phyloP scores from a whole-genome alignment of 1,139 yeast genomes.

The Chernovozyma aurita region DNA sequence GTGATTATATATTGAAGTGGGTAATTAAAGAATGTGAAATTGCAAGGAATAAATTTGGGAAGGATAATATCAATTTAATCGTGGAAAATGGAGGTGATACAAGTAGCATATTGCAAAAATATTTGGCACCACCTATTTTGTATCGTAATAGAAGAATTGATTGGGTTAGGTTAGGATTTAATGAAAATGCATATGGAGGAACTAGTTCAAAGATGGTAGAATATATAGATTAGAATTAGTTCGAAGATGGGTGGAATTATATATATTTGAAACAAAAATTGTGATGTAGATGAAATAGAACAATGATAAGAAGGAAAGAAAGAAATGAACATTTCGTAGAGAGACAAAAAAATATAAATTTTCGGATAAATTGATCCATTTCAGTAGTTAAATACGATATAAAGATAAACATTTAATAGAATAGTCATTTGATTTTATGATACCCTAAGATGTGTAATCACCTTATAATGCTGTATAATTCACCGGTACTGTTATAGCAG shows the following conservation, averaged over 20 bases:
- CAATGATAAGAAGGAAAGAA: too few species aligned
- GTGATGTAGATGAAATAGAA: too few species aligned
- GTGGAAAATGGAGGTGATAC: conserved; percentile 22
- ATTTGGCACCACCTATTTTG: conserved; percentile 24
- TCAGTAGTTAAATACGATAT: too few species aligned
- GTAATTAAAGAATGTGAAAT: conserved; percentile 50
- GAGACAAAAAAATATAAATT: too few species aligned
- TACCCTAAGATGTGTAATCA: too few species aligned
- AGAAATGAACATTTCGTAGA: too few species aligned
- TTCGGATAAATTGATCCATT: too few species aligned
- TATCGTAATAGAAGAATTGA: conserved; percentile 29
- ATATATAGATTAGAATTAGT: conserved; percentile 24
- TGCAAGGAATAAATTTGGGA: conserved; percentile 36
- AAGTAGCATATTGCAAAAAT: conserved; percentile 17
- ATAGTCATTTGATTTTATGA: too few species aligned
- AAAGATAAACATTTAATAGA: too few species aligned
- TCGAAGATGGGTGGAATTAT: background rate
- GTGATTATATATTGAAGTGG: conserved; percentile 44
- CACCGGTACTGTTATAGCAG: too few species aligned
- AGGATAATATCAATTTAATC: conserved; percentile 22
- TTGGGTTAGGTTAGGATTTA: conserved; percentile 38
- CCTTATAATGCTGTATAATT: too few species aligned
- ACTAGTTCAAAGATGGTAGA: conserved; percentile 17
- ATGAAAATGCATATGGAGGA: conserved; percentile 28
- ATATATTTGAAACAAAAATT: too few species aligned